Evolutionary conservation across 2,329 filamentous ascomycete genomes (phyloP).

Genomic region (Diatrype stigma): DNA sequence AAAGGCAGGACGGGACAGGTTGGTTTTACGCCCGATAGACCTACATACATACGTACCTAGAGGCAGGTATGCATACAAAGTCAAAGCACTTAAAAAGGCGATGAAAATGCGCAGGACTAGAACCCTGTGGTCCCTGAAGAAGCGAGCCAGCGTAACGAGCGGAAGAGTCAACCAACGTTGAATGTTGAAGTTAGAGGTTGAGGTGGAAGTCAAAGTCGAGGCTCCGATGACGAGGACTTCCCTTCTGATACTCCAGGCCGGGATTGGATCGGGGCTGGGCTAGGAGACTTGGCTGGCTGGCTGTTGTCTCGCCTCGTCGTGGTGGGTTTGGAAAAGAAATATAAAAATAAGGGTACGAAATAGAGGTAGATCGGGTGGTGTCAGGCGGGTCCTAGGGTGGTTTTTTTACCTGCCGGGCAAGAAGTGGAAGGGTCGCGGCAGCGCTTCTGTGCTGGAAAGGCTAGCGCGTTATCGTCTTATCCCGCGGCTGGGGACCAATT

Average conservation of each 20-base stretch:
- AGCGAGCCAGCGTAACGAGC: background rate
- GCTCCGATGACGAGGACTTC: background rate
- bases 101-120: background rate
- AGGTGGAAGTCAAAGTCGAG: background rate
- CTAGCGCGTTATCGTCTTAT: constrained; percentile 13
- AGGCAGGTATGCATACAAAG: too few species aligned
- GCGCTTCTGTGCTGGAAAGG: constrained; percentile 6
- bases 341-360: background rate
- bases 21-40: too few species aligned
- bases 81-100: background rate
- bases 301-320: background rate
- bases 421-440: background rate
- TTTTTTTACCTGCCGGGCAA: background rate
- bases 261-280: background rate
- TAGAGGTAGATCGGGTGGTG: constrained; percentile 10
- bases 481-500: constrained; percentile 15
- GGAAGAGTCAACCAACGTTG: background rate
- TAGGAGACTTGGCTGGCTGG: background rate
- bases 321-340: background rate
- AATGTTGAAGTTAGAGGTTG: background rate
- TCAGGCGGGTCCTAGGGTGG: constrained; percentile 12
- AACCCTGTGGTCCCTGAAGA: background rate
- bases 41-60: too few species aligned
- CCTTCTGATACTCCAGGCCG: background rate
- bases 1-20: too few species aligned